phyloP scores from a whole-genome alignment of 2,329 filamentous ascomycete species.

The Alternaria ethzedia region DNA sequence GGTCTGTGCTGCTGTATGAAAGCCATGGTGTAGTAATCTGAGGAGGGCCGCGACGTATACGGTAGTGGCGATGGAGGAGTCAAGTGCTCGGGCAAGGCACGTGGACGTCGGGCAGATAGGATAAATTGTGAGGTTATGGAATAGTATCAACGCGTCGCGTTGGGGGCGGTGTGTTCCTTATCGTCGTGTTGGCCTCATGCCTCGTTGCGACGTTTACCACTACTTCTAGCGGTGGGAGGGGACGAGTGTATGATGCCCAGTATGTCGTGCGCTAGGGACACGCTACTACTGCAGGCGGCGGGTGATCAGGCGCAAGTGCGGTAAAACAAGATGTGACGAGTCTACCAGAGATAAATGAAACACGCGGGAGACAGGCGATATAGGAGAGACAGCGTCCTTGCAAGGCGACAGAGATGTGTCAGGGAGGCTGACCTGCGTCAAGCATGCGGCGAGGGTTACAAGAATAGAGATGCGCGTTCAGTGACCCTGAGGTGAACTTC shows the following conservation, averaged over 20 bases:
- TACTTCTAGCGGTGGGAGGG: constrained; percentile 25
- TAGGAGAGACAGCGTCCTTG: neutral
- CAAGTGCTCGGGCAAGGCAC: constrained; percentile 23
- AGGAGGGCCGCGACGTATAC: constrained; percentile 9
- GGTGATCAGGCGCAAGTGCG: constrained; percentile 25
- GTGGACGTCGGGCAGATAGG: constrained; percentile 17
- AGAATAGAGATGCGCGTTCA: neutral
- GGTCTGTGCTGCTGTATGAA: constrained; percentile 49
- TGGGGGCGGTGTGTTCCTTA: constrained; percentile 14
- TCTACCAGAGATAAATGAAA: neutral
- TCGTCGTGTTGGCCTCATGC: constrained; percentile 23
- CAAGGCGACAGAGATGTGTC: neutral
- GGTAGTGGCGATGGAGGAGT: constrained; percentile 21
- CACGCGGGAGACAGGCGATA: neutral
- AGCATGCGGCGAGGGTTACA: neutral
- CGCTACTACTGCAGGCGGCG: constrained; percentile 29
- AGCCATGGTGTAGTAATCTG: constrained; percentile 38
- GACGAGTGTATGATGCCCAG: constrained; percentile 26
- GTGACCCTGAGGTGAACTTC: neutral
- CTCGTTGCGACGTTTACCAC: constrained; percentile 22
- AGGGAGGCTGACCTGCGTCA: neutral
- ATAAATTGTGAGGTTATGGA: constrained; percentile 2
- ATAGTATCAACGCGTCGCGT: constrained; percentile 9
- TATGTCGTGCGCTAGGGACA: constrained; percentile 22
- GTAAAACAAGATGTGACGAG: constrained; percentile 13